phyloP scores from a whole-genome alignment of 192 early-diverging fungal species.

The Linnemannia exigua region DNA sequence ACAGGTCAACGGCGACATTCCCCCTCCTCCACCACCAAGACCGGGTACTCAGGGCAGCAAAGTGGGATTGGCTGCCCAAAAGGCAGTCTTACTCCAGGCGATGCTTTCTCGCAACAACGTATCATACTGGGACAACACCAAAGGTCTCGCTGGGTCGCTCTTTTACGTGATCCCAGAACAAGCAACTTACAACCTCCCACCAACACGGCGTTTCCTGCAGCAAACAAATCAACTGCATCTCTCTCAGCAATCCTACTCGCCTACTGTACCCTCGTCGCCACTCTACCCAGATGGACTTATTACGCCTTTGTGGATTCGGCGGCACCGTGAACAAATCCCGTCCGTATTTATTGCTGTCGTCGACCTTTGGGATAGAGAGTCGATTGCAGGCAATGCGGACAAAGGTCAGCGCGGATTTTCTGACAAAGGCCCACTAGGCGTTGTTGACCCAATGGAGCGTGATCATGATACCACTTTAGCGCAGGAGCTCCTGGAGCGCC shows the following conservation, averaged over 20 bases:
- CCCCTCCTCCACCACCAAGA: constrained; percentile 38
- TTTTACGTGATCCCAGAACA: constrained; percentile 53
- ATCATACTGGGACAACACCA: constrained; percentile 40
- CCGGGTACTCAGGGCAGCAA: constrained; percentile 22
- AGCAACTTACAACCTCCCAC: constrained; percentile 36
- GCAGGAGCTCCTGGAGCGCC: constrained; percentile 76
- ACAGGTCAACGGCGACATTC: neutral
- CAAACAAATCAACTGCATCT: constrained; percentile 36
- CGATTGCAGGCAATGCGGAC: constrained; percentile 14
- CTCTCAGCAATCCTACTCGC: constrained; percentile 72
- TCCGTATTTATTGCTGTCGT: constrained; percentile 78
- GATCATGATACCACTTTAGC: constrained; percentile 74
- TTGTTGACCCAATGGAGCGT: constrained; percentile 67
- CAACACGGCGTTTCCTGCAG: constrained; percentile 48
- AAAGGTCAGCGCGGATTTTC: constrained; percentile 20
- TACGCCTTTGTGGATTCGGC: constrained; percentile 74
- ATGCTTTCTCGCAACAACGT: constrained; percentile 53
- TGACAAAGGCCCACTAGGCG: constrained; percentile 57
- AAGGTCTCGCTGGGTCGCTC: constrained; percentile 34
- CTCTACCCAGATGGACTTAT: constrained; percentile 91
- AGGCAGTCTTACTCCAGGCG: constrained; percentile 48
- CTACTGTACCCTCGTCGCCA: constrained; percentile 74
- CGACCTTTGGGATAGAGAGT: constrained; percentile 71
- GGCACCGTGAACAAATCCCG: constrained; percentile 75
- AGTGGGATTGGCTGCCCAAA: constrained; percentile 42